phyloP scores from a whole-genome alignment of 441 rosid genomes.

The Erodium chrysanthum region DNA sequence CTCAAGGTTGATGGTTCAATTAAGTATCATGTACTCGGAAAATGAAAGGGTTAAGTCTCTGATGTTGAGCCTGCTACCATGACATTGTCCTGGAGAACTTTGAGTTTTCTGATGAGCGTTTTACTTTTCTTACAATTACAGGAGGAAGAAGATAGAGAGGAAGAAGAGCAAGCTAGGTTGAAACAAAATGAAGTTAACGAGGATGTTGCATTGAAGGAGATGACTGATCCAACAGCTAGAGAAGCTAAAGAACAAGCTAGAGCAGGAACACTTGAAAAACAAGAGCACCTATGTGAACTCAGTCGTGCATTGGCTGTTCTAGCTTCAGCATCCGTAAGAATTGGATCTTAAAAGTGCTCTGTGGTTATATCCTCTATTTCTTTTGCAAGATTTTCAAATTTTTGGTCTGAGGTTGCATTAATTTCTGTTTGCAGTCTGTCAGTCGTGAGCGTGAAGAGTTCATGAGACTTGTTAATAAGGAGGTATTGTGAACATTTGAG shows the following conservation, averaged over 20 bases:
- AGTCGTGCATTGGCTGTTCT: conserved; percentile 80
- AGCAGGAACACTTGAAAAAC: conserved; percentile 56
- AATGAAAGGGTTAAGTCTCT: neutral
- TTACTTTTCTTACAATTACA: conserved; percentile 19
- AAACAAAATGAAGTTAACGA: conserved; percentile 41
- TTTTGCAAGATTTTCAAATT: neutral
- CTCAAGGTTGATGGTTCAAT: neutral
- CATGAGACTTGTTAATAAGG: conserved; percentile 71
- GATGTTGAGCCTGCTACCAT: neutral
- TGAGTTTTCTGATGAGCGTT: neutral
- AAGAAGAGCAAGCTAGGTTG: conserved; percentile 56
- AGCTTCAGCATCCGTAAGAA: conserved; percentile 87
- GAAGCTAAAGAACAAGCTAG: conserved; percentile 65
- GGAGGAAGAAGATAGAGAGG: conserved; percentile 87
- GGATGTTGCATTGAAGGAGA: conserved; percentile 69
- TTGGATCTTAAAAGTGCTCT: conserved; percentile 2
- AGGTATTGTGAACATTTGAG: conserved; percentile 36
- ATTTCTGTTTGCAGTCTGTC: conserved; percentile 60
- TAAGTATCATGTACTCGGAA: neutral
- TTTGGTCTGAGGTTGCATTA: conserved; percentile 10
- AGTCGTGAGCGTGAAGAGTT: conserved; percentile 87
- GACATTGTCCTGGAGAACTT: neutral
- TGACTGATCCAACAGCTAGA: conserved; percentile 45
- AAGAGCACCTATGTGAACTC: conserved; percentile 70
- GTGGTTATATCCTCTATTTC: neutral